Percentiles rank a stretch among this genome's conserved stretches.
Conservation (phyloP, 495 filamentous ascomycete genomes). For the Choiromyces venosus region DNA sequence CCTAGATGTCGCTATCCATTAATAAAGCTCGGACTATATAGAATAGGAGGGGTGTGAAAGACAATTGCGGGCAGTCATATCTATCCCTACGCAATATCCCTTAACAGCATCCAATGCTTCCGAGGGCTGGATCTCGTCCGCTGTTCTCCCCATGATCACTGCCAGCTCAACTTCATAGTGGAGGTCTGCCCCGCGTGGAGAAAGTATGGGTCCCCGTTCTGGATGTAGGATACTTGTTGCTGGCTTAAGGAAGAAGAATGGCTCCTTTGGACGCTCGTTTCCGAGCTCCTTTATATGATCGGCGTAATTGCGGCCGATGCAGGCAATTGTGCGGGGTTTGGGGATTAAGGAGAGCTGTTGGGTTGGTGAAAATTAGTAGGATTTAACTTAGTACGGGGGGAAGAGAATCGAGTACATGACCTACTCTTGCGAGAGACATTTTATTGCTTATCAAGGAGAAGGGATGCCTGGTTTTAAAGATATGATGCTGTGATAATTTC, state of each 20-base stretch:
- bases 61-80: constrained; percentile 47
- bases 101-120: constrained; percentile 60
- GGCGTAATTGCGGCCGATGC: constrained; percentile 96
- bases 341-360: constrained; percentile 25
- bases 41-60: neutral
- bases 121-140: constrained; percentile 61
- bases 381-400: neutral
- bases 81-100: constrained; percentile 48
- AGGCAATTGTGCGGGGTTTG: constrained; percentile 70
- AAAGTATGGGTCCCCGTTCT: constrained; percentile 70
- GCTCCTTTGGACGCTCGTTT: constrained; percentile 75
- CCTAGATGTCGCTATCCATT: constrained; percentile 5
- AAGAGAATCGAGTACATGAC: neutral
- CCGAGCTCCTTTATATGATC: constrained; percentile 93
- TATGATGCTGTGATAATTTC: neutral
- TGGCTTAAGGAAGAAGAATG: constrained; percentile 99
- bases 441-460: neutral
- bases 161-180: constrained; percentile 96
- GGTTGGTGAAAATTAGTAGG: neutral
- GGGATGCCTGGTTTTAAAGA: neutral
- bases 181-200: constrained; percentile 70
- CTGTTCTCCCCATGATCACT: constrained; percentile 71
- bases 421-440: neutral
- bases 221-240: constrained; percentile 73
- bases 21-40: neutral